Base-by-base conservation (phyloP, 2,329 filamentous ascomycete genomes). In the Zymoseptoria brevis region DNA sequence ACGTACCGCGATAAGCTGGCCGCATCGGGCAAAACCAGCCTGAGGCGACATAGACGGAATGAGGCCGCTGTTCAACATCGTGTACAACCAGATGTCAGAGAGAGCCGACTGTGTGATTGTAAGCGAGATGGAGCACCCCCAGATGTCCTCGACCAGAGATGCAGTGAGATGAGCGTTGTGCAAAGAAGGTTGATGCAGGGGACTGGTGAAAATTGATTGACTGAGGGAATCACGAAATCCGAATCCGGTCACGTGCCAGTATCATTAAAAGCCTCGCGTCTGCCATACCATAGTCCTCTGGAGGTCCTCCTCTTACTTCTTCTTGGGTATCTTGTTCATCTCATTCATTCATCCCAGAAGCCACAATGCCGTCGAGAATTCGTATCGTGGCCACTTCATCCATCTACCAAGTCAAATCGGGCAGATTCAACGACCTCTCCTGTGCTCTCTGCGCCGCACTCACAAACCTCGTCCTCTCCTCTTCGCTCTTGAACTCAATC, bases 401-500 rank as follows among this genome's bases (percentile, higher is more conserved):
- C 50, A 51, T n/a, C 50, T 13, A 6, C 35, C 35, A 45, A n/a
- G 35, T 45, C 35, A 45, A 45, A 19, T 75, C 75, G 19, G 76
- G 76, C 59, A 78, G 59, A 41, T 73, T 71, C 49, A 75, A 64
- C 66, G 73, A 64, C 19, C 67, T 69, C 59, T 64, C 66, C 66
- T 78, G 75, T 57, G 74, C 70, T 59, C 72, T 71, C 62, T 66
- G 70, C 16, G 74, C 72, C 65, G 74, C 63, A 0, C 57, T 66
- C 54, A 79, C 59, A 62, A 79, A 79, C 55, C 68, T 64, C 24
- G 59, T 67, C 66, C 75, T 75, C 66, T 78, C 76, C 22, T 68
- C 69, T 50, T 77, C 75, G 1, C 62, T 74, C 55, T 73, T 73
- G 65, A 79, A 79, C 63, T 78, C 76, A 16, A 79, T 72, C 65